phyloP scores from a whole-genome alignment of 202 grass and related monocot genomes.

The Alloteropsis angusta region DNA sequence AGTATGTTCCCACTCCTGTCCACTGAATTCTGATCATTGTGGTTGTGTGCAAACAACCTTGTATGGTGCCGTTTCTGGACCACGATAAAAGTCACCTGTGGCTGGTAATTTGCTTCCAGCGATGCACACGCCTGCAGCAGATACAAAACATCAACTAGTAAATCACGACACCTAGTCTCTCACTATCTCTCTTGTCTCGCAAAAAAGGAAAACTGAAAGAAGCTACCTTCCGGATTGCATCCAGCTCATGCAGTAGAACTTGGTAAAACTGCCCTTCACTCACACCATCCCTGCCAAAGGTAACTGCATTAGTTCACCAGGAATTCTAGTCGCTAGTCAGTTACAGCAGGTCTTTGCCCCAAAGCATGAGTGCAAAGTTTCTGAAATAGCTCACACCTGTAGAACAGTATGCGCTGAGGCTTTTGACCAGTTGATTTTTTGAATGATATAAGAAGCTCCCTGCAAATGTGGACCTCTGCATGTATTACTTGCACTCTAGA shows the following conservation, averaged over 20 bases:
- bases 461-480: slow-evolving; percentile 22
- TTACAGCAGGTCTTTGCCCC: not conserved
- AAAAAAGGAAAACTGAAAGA: not conserved
- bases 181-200: not conserved
- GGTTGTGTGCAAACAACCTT: slow-evolving; percentile 69
- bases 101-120: slow-evolving; percentile 74
- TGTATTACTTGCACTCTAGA: not conserved
- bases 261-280: slow-evolving; percentile 94
- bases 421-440: slow-evolving; percentile 62
- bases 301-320: not conserved
- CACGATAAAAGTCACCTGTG: slow-evolving; percentile 74
- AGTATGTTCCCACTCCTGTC: slow-evolving; percentile 81
- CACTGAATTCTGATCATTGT: slow-evolving; percentile 49
- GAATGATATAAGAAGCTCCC: slow-evolving; percentile 75
- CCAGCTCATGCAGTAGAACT: slow-evolving; percentile 72
- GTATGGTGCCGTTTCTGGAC: slow-evolving; percentile 96
- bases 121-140: slow-evolving; percentile 65
- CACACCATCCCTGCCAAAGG: slow-evolving; percentile 62
- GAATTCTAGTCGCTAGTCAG: not conserved
- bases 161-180: not conserved
- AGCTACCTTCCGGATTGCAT: slow-evolving; percentile 70
- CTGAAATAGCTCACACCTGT: slow-evolving; percentile 43
- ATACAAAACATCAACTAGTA: not conserved
- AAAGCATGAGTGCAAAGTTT: not conserved
- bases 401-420: slow-evolving; percentile 74